Evolutionary conservation across 352 stramenopile genomes (phyloP).

Genomic region (Globisporangium recalcitrans): DNA sequence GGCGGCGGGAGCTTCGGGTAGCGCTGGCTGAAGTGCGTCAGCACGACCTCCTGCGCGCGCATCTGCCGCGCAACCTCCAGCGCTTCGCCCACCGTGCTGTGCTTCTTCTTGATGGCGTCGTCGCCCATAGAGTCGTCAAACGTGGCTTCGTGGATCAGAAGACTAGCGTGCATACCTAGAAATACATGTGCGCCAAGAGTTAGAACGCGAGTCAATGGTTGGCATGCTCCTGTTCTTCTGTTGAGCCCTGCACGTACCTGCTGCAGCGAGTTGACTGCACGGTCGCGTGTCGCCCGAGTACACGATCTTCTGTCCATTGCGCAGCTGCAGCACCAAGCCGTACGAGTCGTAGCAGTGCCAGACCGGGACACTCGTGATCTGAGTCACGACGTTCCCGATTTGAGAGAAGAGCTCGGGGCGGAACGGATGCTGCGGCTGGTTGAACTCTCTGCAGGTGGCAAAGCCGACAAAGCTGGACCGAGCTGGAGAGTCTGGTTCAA

Average conservation of each 20-base stretch:
- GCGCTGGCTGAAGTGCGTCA: slow-evolving; percentile 94
- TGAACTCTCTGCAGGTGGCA: slow-evolving; percentile 50
- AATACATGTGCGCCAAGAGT: too few species aligned
- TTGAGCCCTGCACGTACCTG: slow-evolving; percentile 4
- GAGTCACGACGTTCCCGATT: slow-evolving; percentile 26
- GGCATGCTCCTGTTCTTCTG: not conserved
- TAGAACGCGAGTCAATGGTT: not conserved
- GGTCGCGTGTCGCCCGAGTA: slow-evolving; percentile 95
- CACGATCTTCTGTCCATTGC: slow-evolving; percentile 50
- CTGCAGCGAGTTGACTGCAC: slow-evolving; percentile 57
- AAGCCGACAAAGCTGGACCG: slow-evolving; percentile 22
- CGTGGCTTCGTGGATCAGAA: slow-evolving; percentile 97
- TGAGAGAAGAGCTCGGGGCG: slow-evolving; percentile 24
- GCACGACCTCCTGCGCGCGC: slow-evolving; percentile 83
- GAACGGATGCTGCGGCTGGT: slow-evolving; percentile 27
- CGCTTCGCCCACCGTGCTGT: slow-evolving; percentile 92
- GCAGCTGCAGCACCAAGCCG: slow-evolving; percentile 58
- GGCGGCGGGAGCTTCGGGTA: slow-evolving; percentile 56
- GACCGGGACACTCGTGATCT: slow-evolving; percentile 60
- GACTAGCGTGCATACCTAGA: slow-evolving; percentile 31
- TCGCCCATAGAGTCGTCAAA: slow-evolving; percentile 95
- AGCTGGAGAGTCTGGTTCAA: not conserved
- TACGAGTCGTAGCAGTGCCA: slow-evolving; percentile 81
- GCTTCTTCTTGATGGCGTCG: slow-evolving; percentile 90
- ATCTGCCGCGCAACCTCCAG: slow-evolving; percentile 68